Conservation (phyloP, 2,329 filamentous ascomycete genomes). For the Colletotrichum liriopes region DNA sequence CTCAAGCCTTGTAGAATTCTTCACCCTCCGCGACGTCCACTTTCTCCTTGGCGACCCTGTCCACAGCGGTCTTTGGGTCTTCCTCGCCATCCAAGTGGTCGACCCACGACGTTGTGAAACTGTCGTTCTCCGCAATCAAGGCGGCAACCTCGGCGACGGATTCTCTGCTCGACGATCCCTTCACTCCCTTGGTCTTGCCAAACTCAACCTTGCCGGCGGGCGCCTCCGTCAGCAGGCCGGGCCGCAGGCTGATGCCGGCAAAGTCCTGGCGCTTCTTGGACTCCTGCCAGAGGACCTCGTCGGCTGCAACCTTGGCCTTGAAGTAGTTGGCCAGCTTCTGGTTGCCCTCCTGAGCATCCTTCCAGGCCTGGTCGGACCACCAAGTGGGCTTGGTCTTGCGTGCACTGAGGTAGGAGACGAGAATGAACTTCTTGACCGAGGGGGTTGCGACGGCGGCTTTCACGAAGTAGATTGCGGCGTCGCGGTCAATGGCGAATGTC, state of each 20-base stretch:
- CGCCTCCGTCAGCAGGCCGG: slow-evolving; percentile 65
- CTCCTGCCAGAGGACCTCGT: slow-evolving; percentile 69
- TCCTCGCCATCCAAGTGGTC: slow-evolving; percentile 71
- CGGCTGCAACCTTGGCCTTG: slow-evolving; percentile 73
- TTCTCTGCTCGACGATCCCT: slow-evolving; percentile 66
- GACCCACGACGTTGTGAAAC: slow-evolving; percentile 66
- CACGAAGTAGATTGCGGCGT: slow-evolving; percentile 76
- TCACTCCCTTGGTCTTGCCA: slow-evolving; percentile 59
- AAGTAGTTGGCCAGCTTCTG: slow-evolving; percentile 68
- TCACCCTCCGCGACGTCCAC: slow-evolving; percentile 70
- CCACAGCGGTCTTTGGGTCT: slow-evolving; percentile 62
- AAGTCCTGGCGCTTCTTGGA: slow-evolving; percentile 60
- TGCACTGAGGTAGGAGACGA: slow-evolving; percentile 74
- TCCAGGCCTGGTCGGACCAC: slow-evolving; percentile 69
- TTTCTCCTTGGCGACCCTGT: slow-evolving; percentile 63
- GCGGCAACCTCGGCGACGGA: slow-evolving; percentile 73
- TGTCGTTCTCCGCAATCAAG: slow-evolving; percentile 66
- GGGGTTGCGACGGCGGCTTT: slow-evolving; percentile 70
- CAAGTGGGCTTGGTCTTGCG: slow-evolving; percentile 68
- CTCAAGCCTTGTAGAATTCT: slow-evolving; percentile 49
- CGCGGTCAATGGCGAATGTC: slow-evolving; percentile 73
- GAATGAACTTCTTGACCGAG: slow-evolving; percentile 73
- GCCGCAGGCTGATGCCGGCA: slow-evolving; percentile 68
- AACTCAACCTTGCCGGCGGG: slow-evolving; percentile 64
- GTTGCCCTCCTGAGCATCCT: slow-evolving; percentile 62